Conservation (phyloP, 352 stramenopile species). For the Pythium myriotylum region DNA sequence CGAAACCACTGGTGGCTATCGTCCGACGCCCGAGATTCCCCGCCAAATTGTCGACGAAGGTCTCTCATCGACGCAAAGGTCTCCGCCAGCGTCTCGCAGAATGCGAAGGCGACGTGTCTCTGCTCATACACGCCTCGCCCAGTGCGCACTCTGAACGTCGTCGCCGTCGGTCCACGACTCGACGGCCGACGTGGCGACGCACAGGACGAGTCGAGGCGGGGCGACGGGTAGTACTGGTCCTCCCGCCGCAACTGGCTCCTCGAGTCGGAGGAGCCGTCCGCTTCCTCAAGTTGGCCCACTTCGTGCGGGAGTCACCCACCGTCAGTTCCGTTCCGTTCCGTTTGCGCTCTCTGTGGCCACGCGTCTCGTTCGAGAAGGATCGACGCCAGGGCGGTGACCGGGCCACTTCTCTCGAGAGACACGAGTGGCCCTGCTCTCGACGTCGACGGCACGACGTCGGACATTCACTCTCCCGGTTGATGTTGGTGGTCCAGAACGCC, state of each 20-base stretch:
- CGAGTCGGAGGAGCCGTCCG: too few relatives aligned
- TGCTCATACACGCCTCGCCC: too few relatives aligned
- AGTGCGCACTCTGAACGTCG: too few relatives aligned
- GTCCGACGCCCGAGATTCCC: not conserved
- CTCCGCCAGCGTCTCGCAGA: too few relatives aligned
- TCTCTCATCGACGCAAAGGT: too few relatives aligned
- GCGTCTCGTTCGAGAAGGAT: slow-evolving; percentile 30
- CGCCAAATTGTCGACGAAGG: not conserved
- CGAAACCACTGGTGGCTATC: slow-evolving; percentile 29
- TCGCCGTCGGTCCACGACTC: too few relatives aligned
- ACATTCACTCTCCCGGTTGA: slow-evolving; percentile 25
- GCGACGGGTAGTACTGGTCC: too few relatives aligned
- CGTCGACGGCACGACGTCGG: slow-evolving; percentile 15
- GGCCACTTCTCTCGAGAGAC: slow-evolving; percentile 5
- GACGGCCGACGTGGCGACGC: too few relatives aligned
- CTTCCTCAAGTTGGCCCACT: not conserved
- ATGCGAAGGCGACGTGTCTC: too few relatives aligned
- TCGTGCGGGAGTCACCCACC: not conserved
- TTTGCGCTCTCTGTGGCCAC: not conserved
- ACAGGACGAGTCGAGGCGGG: too few relatives aligned
- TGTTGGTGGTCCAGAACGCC: slow-evolving; percentile 34
- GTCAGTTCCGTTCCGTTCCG: slow-evolving; percentile 22
- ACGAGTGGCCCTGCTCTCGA: slow-evolving; percentile 12
- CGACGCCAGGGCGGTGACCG: slow-evolving; percentile 24
- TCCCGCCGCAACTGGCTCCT: too few relatives aligned